Evolutionary conservation across 257 asterid genomes (phyloP), one percentile per base, ranked within the genome.

Genomic region (Misopates orontium): DNA sequence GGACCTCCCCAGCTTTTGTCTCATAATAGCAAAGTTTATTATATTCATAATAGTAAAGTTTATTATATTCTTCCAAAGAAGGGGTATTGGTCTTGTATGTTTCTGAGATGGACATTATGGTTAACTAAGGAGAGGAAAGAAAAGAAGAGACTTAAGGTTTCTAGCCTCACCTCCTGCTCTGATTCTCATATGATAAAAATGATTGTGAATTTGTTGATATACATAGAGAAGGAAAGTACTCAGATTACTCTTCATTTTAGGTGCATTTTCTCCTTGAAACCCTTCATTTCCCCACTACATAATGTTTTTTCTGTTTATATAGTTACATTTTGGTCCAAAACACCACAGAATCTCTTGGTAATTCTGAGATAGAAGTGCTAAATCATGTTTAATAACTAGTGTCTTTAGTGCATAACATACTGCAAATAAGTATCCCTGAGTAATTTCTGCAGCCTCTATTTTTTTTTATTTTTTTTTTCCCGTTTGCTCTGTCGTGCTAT

Each of bases 1-100:
- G 83, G 23, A 54, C 59, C 69, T 60, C 31, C 63, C 62, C 64
- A 25, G 44, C 47, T 40, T 53, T 63, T 73, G 39, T 61, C 42
- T 42, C 13, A 16, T 67, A 24, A 28, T n/a, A 50, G 36, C 10
- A 36, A 36, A 36, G 10, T 36, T 36, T 36, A 36, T 36, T 36
- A 36, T 36, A 9, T 36, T 8, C 42, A 3, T 36, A 1, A 5
- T 3, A 36, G 7, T 28, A 28, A 28, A 28, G 36, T 28, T 28
- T 28, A 28, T n/a, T n/a, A n/a, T n/a, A n/a, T n/a, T n/a, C n/a
- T n/a, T n/a, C n/a, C n/a, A n/a, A n/a, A n/a, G n/a, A n/a, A 14
- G 66, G 23, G 64, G 17, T 67, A 20, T 58, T 66, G 6, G 19
- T 22, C 21, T 48, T 56, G 3, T 41, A 42, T 28, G 44, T 54